phyloP scores from a whole-genome alignment of 2,329 filamentous ascomycete species.

The Huntiella omanensis region DNA sequence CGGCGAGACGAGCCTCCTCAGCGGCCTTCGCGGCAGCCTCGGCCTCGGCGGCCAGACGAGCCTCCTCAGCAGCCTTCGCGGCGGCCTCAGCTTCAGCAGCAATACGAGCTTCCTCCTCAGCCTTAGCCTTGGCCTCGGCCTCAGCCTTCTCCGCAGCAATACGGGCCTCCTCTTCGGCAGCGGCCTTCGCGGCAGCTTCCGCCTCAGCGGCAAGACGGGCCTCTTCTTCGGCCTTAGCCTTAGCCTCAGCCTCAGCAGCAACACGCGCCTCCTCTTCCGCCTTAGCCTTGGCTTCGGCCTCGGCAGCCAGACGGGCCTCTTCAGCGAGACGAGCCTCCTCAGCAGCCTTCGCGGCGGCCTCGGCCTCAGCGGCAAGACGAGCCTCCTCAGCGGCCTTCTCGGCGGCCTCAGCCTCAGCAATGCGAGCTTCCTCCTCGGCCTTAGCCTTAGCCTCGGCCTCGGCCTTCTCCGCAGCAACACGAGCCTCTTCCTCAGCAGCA shows the following conservation, averaged over 20 bases:
- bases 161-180: constrained; percentile 29
- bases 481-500: constrained; percentile 9
- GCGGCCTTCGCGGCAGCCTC: constrained; percentile 8
- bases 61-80: no score
- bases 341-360: constrained; percentile 10
- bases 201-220: no score
- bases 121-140: not conserved
- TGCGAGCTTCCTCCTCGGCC: constrained; percentile 1
- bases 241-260: no score
- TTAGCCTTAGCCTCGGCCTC: constrained; percentile 9
- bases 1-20: constrained; percentile 6
- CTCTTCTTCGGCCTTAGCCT: no score
- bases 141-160: constrained; percentile 25
- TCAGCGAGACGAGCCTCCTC: constrained; percentile 27
- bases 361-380: not conserved
- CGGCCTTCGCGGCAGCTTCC: constrained; percentile 25
- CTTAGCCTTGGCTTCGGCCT: no score
- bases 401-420: no score
- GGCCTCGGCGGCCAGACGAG: constrained; percentile 10
- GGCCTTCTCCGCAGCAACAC: not conserved
- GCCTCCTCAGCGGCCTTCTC: not conserved
- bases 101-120: no score
- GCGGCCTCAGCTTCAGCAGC: no score
- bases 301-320: no score
- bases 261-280: no score